phyloP scores from a whole-genome alignment of 345 rosid species.

The Litchi chinensis region DNA sequence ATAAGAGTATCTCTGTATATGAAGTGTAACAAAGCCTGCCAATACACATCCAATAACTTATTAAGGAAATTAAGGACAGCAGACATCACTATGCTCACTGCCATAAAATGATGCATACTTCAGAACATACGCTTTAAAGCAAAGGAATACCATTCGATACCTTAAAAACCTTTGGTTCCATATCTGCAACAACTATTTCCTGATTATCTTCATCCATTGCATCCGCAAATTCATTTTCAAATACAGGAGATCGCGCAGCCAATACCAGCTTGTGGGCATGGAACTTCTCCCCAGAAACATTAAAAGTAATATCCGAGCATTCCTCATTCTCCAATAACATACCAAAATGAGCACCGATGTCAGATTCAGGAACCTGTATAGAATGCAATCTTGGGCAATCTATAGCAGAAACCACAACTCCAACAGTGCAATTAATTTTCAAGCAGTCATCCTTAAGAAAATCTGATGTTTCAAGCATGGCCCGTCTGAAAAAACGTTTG shows the following conservation, averaged over 20 bases:
- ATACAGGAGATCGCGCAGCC: slow-evolving; percentile 84
- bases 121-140: not conserved
- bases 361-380: slow-evolving; percentile 86
- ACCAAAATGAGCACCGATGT: slow-evolving; percentile 80
- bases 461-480: slow-evolving; percentile 77
- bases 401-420: slow-evolving; percentile 86
- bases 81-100: not conserved
- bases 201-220: slow-evolving; percentile 54
- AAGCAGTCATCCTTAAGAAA: slow-evolving; percentile 88
- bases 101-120: slow-evolving; percentile 3
- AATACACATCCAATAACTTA: slow-evolving; percentile 20
- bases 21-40: slow-evolving; percentile 82
- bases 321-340: slow-evolving; percentile 82
- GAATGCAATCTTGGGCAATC: slow-evolving; percentile 81
- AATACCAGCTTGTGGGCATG: slow-evolving; percentile 83
- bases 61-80: slow-evolving; percentile 22
- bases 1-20: slow-evolving; percentile 72
- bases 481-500: slow-evolving; percentile 84
- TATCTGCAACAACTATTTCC: slow-evolving; percentile 62
- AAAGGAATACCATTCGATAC: slow-evolving; percentile 29
- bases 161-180: slow-evolving; percentile 90
- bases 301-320: slow-evolving; percentile 72
- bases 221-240: slow-evolving; percentile 69
- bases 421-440: slow-evolving; percentile 87
- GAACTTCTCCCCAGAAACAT: slow-evolving; percentile 73